Base-by-base conservation (phyloP, 305 asterid genomes). In the Fraxinus sp. region DNA sequence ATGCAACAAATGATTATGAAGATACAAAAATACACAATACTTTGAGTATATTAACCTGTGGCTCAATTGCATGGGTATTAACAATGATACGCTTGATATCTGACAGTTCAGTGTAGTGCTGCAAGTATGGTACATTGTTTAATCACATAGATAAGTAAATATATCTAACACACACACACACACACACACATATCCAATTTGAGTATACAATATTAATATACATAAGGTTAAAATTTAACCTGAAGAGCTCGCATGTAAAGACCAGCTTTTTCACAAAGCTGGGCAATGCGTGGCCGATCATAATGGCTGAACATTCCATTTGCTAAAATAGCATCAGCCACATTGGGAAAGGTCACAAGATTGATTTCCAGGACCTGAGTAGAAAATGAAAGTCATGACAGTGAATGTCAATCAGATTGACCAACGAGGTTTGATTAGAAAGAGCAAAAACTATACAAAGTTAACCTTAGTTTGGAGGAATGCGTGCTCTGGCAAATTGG, bases 1-100 rank as follows among this genome's bases (percentile, higher is more conserved):
- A 70, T 28, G 79, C 30, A 77, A 55, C 18, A 49, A 33, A 66
- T n/a, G 55, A 79, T 66, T 66, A 66, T 66, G 74, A 66, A 66
- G 75, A 20, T 13, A 73, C 7, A 52, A 28, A 22, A 46, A 24
- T 33, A 72, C 46, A 73, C 20, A 41, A 20, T 30, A 52, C 83
- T 72, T 62, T 62, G 62, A 84, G 33, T 37, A 76, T 59, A 74
- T 83, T 80, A 80, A 94, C 98, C 98, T 96, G 99, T 82, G 99
- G 99, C 94, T 96, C 99, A 89, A 96, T 96, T 82, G 98, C 99
- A 93, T 96, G 98, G 76, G 99, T 94, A 86, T 96, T 96, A 86
- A 96, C 99, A 87, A 96, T 96, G 81, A 96, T 93, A 64, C 99
- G 98, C 91, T 96, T 96, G 86, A 96, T 89, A 89, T 96, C 99